Evolutionary conservation across 176 grass and related monocot species (phyloP).

Genomic region (Cenchrus fungigraminus): DNA sequence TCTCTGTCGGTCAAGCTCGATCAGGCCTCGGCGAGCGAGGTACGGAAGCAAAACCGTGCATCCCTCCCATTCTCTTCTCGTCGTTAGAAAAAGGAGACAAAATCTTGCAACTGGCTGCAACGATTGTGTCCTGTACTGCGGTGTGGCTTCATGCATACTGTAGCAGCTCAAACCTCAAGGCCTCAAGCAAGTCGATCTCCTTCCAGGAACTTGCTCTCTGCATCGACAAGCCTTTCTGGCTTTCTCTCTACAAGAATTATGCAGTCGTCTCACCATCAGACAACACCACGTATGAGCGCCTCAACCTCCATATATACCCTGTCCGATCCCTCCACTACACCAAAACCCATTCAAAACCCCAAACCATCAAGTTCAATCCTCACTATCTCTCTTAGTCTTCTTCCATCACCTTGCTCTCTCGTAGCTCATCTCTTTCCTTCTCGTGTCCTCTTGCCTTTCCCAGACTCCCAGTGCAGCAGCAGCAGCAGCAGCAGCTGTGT

Average conservation of each 20-base stretch:
- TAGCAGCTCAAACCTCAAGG: background rate
- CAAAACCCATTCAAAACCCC: conserved; percentile 13
- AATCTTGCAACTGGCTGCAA: background rate
- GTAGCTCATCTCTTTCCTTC: background rate
- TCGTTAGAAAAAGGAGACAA: background rate
- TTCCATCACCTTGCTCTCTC: too few species aligned
- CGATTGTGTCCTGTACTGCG: background rate
- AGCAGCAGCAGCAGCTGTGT: background rate
- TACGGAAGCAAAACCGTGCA: background rate
- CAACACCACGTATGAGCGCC: background rate
- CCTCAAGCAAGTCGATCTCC: background rate
- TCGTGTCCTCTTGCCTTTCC: background rate
- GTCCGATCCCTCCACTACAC: background rate
- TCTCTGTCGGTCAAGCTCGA: background rate
- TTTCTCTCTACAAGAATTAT: too few species aligned
- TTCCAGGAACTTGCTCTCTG: conserved; percentile 20
- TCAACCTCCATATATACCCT: conserved; percentile 22
- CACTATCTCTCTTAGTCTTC: background rate
- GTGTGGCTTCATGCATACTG: background rate
- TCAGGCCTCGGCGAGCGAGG: background rate
- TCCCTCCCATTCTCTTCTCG: background rate
- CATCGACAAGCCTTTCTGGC: background rate
- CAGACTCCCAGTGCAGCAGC: too few species aligned
- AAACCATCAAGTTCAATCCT: background rate
- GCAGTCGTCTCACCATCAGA: background rate